Percentiles rank a stretch among this genome's conserved stretches.
phyloP scores from a whole-genome alignment of 768 basidiomycete species.

The Rhodosporidiobolus sp. region DNA sequence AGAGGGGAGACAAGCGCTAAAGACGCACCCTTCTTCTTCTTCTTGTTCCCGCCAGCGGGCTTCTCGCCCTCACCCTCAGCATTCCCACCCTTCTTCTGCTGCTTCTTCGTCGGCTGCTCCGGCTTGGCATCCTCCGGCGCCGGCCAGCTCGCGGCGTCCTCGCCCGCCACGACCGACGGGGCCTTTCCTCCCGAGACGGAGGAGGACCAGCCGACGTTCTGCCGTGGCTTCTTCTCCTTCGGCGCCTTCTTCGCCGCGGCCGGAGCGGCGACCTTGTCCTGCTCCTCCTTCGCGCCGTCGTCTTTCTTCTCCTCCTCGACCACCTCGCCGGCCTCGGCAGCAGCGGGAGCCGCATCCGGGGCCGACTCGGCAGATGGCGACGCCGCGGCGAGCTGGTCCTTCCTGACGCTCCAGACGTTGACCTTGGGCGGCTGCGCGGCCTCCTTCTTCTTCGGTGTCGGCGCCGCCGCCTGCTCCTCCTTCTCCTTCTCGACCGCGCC shows the following conservation, averaged over 20 bases:
- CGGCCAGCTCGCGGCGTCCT: conserved; percentile 32
- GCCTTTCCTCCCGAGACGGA: background rate
- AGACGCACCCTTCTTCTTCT: conserved; percentile 37
- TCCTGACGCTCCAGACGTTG: conserved; percentile 37
- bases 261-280: background rate
- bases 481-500: background rate
- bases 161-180: conserved; percentile 21
- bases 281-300: conserved; percentile 1
- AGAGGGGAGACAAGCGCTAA: background rate
- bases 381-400: conserved; percentile 32
- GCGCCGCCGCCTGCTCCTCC: background rate
- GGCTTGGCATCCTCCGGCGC: conserved; percentile 25
- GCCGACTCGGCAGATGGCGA: background rate
- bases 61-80: conserved; percentile 3
- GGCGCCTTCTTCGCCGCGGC: background rate
- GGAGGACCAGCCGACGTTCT: conserved; percentile 2
- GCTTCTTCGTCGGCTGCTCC: conserved; percentile 17
- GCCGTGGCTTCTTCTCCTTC: conserved; percentile 3
- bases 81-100: conserved; percentile 8
- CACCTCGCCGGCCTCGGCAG: background rate
- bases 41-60: background rate
- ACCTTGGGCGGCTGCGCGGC: conserved; percentile 31
- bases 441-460: conserved; percentile 10
- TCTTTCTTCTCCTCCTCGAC: background rate
- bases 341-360: too few relatives aligned